Evolutionary conservation across 2,329 filamentous ascomycete species (phyloP), one percentile per base, ranked within the genome.

Genomic region (Arachnomyces sp.): DNA sequence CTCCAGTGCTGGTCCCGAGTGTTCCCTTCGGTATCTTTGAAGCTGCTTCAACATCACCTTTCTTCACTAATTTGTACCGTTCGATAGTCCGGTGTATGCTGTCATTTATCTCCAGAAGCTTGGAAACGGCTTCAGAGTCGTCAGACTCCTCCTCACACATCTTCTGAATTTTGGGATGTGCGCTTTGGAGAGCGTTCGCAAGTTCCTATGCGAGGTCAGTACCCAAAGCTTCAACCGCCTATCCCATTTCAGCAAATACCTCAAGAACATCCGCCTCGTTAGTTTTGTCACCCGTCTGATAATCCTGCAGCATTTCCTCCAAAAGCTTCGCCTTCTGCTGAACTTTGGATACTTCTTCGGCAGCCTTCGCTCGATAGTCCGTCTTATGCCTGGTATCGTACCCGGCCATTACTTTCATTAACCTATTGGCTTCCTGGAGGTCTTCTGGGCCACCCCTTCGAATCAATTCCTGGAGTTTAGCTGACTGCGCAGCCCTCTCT

Each of bases 71-170:
- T 72, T 87, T 94, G 64, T 96, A 98, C 49, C 92, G 74, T 65
- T 96, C 87, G 41, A 96, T 86, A 1, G 92, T 98, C 47, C 90
- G 80, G 59, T 96, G 86, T 76, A 98, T 98, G 66, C 89, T 95
- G 64, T 98, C 92, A 59, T 98, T 98, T 57, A 98, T 96, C 59
- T 96, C 88, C 41, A 98, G 75, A 8, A 98, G 72, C 64, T 94
- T 94, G 32, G 88, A 85, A 4, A 98, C 92, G 4, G 92, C 92
- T 67, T 95, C 92, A 46, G 88, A 81, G 57, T 98, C 92, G 46
- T 96, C 90, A 8, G 89, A 95, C 58, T 98, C 92, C 63, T 98
- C 92, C 63, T 96, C 90, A 57, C 90, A 96, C 90, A 98, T 98
- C 67, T 87, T 95, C 60, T 96, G 90, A 49, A 98, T 96, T 69